These are phyloP conservation scores for Heracleum sosnowskyi DNA, from an alignment of 129 eudicot species.

Conservation along the genomic window DNA sequence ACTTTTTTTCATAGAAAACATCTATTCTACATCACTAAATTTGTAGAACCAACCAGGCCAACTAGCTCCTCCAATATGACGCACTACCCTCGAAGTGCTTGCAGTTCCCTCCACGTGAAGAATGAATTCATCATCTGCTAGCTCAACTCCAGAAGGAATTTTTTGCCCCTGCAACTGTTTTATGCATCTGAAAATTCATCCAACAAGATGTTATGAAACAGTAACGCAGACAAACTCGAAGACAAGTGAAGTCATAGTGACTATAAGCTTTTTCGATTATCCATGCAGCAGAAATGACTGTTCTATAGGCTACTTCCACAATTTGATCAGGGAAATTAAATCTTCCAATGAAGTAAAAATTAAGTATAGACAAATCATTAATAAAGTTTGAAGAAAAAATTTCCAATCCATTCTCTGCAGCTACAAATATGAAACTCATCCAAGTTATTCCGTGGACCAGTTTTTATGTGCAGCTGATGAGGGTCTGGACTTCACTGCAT, in stretches of 20 bases:
- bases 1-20: neutral
- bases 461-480: neutral
- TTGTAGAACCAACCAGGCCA: conserved; percentile 73
- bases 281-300: neutral
- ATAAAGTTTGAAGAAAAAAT: neutral
- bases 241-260: neutral
- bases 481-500: neutral
- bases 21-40: neutral
- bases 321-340: neutral
- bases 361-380: neutral
- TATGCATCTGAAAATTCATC: conserved; percentile 41
- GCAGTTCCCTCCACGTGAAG: conserved; percentile 96
- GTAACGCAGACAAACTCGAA: neutral
- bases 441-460: neutral
- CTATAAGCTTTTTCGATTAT: neutral
- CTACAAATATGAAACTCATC: neutral
- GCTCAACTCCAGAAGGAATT: conserved; percentile 49
- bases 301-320: neutral
- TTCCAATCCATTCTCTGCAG: neutral
- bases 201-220: conserved; percentile 3
- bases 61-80: conserved; percentile 82
- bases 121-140: conserved; percentile 81
- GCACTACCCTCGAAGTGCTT: conserved; percentile 77
- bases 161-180: conserved; percentile 68
- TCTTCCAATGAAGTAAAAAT: neutral